Conservation (phyloP, 768 basidiomycete genomes). For the Gymnopilus dilepis region DNA sequence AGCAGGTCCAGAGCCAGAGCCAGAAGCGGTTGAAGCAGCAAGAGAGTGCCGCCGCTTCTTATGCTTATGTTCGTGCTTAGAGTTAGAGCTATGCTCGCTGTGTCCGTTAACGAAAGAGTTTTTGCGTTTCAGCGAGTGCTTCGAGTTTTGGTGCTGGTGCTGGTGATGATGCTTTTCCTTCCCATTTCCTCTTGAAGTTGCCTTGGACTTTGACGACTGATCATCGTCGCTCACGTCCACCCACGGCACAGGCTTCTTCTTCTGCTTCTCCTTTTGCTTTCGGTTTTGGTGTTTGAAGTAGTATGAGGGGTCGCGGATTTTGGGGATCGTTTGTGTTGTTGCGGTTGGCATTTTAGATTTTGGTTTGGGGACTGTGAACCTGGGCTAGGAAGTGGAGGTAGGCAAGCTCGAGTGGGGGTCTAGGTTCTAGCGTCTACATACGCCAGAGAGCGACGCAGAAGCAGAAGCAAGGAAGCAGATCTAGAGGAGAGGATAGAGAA, state of each 20-base stretch:
- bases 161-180: too few species aligned
- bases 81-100: conserved; percentile 23
- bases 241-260: conserved; percentile 39
- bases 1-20: too few species aligned
- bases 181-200: conserved; percentile 21
- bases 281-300: conserved; percentile 30
- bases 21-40: too few species aligned
- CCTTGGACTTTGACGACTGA: too few species aligned
- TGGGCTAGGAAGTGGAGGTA: too few species aligned
- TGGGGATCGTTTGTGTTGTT: conserved; percentile 22
- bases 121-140: conserved; percentile 35
- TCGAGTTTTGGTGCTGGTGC: conserved; percentile 7
- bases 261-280: conserved; percentile 29
- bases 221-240: conserved; percentile 49
- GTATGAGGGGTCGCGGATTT: conserved; percentile 28
- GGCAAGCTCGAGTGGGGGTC: too few species aligned
- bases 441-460: too few species aligned
- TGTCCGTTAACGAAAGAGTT: conserved; percentile 32
- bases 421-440: too few species aligned
- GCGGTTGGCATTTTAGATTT: conserved; percentile 31
- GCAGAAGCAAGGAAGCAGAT: too few species aligned
- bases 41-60: conserved; percentile 37
- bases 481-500: conserved; percentile 12
- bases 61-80: conserved; percentile 33
- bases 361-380: neutral